Percentiles rank a stretch among this genome's conserved stretches.
These are phyloP conservation scores for Gnetum montanum DNA, from an alignment of 75 land plant species.

Conservation along the genomic window DNA sequence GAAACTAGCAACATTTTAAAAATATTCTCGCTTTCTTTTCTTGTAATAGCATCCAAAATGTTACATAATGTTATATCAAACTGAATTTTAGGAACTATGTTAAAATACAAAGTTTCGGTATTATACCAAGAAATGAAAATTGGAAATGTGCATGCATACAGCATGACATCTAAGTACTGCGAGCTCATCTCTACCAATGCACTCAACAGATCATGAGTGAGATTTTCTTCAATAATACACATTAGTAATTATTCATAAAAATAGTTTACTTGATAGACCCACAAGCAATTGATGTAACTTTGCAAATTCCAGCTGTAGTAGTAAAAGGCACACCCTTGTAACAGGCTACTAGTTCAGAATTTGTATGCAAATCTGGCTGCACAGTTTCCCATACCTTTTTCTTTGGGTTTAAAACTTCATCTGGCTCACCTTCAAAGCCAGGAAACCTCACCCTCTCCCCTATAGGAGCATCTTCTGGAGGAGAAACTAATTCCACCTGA, in stretches of 20 bases:
- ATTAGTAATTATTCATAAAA: neutral
- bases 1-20: too few relatives aligned
- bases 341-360: conserved; percentile 52
- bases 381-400: conserved; percentile 91
- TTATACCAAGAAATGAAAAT: too few relatives aligned
- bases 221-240: too few relatives aligned
- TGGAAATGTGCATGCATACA: too few relatives aligned
- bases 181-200: too few relatives aligned
- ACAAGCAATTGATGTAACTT: conserved; percentile 52
- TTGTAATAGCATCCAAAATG: too few relatives aligned
- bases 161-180: too few relatives aligned
- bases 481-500: conserved; percentile 72
- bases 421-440: conserved; percentile 78
- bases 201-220: too few relatives aligned
- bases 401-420: conserved; percentile 83
- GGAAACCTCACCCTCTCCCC: conserved; percentile 83
- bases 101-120: too few relatives aligned
- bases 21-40: too few relatives aligned
- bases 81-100: too few relatives aligned
- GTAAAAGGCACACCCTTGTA: conserved; percentile 84
- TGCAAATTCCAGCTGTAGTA: conserved; percentile 82
- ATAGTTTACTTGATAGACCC: conserved; percentile 51
- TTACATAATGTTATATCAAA: too few relatives aligned
- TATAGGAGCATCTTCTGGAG: conserved; percentile 60
- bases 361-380: conserved; percentile 63